A percentile compares a stretch with the other conserved stretches of the same genome.
phyloP scores from a whole-genome alignment of 176 grass and related monocot genomes.

The Carex myosuroides region DNA sequence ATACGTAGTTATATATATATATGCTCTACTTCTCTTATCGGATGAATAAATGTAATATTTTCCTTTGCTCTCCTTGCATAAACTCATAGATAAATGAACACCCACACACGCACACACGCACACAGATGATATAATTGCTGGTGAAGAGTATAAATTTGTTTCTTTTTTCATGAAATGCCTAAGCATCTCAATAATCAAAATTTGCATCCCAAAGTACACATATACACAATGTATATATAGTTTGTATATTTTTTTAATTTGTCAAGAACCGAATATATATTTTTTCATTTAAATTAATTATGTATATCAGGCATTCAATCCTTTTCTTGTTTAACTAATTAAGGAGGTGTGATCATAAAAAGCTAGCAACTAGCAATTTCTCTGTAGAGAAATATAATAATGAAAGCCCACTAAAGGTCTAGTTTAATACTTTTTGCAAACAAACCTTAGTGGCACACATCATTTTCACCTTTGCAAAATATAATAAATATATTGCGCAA shows the following conservation, averaged over 20 bases:
- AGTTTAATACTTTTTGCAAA: background rate
- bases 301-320: background rate
- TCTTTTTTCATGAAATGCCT: background rate
- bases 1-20: background rate
- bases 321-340: background rate
- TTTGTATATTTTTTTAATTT: background rate
- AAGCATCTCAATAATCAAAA: background rate
- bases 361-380: too few relatives aligned
- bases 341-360: background rate
- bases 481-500: background rate
- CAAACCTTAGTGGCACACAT: background rate
- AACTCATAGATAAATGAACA: background rate
- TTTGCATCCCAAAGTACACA: background rate
- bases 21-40: background rate
- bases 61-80: background rate
- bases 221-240: background rate
- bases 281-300: background rate
- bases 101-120: too few relatives aligned
- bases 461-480: constrained; percentile 3
- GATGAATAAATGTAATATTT: background rate
- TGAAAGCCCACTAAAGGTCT: background rate
- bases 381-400: background rate
- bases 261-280: background rate
- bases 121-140: too few relatives aligned
- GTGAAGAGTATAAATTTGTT: background rate